phyloP scores from a whole-genome alignment of 176 grass and related monocot species.

The Otatea glauca region DNA sequence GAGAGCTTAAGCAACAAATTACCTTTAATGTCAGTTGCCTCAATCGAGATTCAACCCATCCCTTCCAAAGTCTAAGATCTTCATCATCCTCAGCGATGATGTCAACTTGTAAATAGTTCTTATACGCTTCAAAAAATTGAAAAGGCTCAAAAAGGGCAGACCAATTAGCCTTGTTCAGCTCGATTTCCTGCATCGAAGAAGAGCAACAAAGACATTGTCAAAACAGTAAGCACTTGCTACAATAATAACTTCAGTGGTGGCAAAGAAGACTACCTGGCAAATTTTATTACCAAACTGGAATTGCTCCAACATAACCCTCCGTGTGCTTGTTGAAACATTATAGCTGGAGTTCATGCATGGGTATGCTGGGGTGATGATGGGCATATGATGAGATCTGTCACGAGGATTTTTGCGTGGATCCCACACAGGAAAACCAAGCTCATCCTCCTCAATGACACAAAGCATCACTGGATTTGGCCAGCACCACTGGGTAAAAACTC shows the following conservation, averaged over 20 bases:
- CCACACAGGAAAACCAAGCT: constrained; percentile 89
- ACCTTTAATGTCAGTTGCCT: constrained; percentile 96
- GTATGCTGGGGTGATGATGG: constrained; percentile 97
- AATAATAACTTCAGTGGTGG: constrained; percentile 26
- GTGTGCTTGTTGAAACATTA: constrained; percentile 92
- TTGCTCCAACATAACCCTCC: constrained; percentile 92
- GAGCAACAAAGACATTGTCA: constrained; percentile 19
- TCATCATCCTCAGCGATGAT: constrained; percentile 71
- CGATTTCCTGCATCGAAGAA: constrained; percentile 73
- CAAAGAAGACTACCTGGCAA: constrained; percentile 63
- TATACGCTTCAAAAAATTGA: constrained; percentile 89
- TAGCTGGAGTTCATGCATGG: constrained; percentile 99
- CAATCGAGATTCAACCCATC: constrained; percentile 93
- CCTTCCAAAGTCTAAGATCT: constrained; percentile 97
- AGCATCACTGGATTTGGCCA: constrained; percentile 99
- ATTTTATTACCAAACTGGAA: constrained; percentile 85
- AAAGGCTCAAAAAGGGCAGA: constrained; percentile 76
- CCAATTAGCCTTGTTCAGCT: constrained; percentile 85
- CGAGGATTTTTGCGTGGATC: constrained; percentile 91
- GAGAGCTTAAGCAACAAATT: background rate
- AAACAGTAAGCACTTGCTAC: constrained; percentile 38
- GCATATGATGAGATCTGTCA: constrained; percentile 89
- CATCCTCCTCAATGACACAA: constrained; percentile 86
- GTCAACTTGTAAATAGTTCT: constrained; percentile 97
- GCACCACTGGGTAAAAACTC: constrained; percentile 87